A percentile compares a stretch with the other conserved stretches of the same genome.
phyloP scores from a whole-genome alignment of 345 rosid genomes.

The Arabis hirsuta region DNA sequence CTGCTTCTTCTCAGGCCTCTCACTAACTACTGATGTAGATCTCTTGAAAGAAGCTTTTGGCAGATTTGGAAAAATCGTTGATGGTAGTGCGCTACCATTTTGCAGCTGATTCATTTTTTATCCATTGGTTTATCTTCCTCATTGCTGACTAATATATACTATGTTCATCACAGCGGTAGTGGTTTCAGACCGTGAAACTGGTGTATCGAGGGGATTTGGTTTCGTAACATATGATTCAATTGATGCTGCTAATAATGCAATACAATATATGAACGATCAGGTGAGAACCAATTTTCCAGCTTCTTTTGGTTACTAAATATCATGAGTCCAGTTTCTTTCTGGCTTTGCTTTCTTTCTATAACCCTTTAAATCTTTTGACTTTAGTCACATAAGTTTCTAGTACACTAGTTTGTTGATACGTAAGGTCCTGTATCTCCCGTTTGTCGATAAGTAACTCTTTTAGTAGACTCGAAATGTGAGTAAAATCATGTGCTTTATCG shows the following conservation, averaged over 20 bases:
- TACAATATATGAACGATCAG: constrained; percentile 31
- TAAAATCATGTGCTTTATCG: neutral
- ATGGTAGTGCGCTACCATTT: constrained; percentile 25
- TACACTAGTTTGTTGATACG: neutral
- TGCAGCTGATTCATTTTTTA: neutral
- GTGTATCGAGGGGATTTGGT: constrained; percentile 40
- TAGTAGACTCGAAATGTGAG: neutral
- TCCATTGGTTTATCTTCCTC: constrained; percentile 20
- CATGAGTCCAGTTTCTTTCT: constrained; percentile 11
- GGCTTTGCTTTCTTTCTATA: constrained; percentile 10
- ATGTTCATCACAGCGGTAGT: constrained; percentile 39
- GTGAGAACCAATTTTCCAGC: constrained; percentile 27
- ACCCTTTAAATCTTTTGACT: neutral
- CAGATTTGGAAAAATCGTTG: constrained; percentile 42
- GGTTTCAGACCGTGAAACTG: constrained; percentile 43
- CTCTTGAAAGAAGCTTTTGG: constrained; percentile 40
- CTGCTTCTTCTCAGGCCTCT: constrained; percentile 29
- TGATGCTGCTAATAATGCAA: constrained; percentile 39
- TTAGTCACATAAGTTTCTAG: neutral
- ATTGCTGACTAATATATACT: constrained; percentile 10
- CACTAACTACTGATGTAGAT: constrained; percentile 35
- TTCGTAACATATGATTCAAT: constrained; percentile 39
- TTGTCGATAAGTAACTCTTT: constrained; percentile 6
- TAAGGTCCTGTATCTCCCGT: neutral
- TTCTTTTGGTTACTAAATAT: constrained; percentile 26